Conservation (phyloP, 2,329 filamentous ascomycete species). For the Trichophyton schoenleinii region DNA sequence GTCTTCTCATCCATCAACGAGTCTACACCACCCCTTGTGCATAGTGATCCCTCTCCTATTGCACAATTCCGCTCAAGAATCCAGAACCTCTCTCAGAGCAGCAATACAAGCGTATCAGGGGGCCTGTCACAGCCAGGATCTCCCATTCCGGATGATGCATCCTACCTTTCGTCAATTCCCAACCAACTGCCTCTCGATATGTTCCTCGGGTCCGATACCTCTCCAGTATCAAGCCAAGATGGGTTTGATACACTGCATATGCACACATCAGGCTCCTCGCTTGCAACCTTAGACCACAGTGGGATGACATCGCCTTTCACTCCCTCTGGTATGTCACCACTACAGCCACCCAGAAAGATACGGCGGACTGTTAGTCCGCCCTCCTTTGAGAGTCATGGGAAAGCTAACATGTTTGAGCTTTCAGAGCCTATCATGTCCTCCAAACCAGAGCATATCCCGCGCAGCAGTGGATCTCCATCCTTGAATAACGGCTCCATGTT, state of each 20-base stretch:
- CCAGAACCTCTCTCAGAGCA: slow-evolving; percentile 7
- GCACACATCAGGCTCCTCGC: not conserved
- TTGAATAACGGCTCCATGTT: not conserved
- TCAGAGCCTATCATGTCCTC: slow-evolving; percentile 2
- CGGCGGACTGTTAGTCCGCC: slow-evolving; percentile 6
- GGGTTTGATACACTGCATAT: slow-evolving; percentile 5
- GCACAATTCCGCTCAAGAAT: slow-evolving; percentile 5
- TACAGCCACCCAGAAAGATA: slow-evolving; percentile 5
- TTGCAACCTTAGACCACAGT: not conserved
- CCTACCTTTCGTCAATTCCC: not conserved
- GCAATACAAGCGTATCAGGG: slow-evolving; percentile 8
- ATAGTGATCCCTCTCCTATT: slow-evolving; percentile 2
- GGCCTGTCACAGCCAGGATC: slow-evolving; percentile 4
- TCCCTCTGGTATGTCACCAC: slow-evolving; percentile 5
- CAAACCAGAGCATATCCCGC: slow-evolving; percentile 1
- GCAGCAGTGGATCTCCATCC: not conserved
- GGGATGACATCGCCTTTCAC: slow-evolving; percentile 6
- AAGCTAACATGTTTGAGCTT: slow-evolving; percentile 3
- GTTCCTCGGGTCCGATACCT: slow-evolving; percentile 7
- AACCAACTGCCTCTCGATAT: slow-evolving; percentile 8
- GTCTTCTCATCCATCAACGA: slow-evolving; percentile 6
- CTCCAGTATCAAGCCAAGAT: slow-evolving; percentile 3
- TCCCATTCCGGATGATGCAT: slow-evolving; percentile 3
- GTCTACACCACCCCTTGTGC: slow-evolving; percentile 1
- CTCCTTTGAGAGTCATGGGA: not conserved